A percentile compares a stretch with the other conserved stretches of the same genome.
phyloP scores from a whole-genome alignment of 495 filamentous ascomycete genomes.

The Mytilinidion resinicola region DNA sequence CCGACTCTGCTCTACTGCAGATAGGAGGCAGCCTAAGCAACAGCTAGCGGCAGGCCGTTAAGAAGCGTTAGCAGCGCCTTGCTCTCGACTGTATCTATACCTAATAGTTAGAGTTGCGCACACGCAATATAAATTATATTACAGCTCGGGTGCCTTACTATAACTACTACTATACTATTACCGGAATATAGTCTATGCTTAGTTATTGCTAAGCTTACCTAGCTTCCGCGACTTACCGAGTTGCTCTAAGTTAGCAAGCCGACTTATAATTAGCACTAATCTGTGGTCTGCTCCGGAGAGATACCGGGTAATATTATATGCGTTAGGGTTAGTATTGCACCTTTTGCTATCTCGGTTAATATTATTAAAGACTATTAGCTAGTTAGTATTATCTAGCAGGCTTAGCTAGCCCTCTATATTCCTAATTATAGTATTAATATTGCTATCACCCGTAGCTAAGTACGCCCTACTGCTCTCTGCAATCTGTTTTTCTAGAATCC shows the following conservation, averaged over 20 bases:
- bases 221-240: neutral
- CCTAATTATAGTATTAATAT: conserved; percentile 19
- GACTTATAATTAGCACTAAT: conserved; percentile 37
- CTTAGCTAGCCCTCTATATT: conserved; percentile 34
- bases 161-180: neutral
- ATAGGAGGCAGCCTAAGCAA: conserved; percentile 22
- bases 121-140: too few relatives aligned
- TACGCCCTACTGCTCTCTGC: neutral
- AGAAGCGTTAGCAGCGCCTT: conserved; percentile 7
- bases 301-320: conserved; percentile 31
- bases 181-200: conserved; percentile 9
- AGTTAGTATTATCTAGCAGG: conserved; percentile 22
- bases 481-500: neutral
- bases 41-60: conserved; percentile 24
- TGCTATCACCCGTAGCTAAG: neutral
- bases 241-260: conserved; percentile 17
- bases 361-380: conserved; percentile 31
- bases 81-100: neutral
- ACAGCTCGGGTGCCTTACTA: too few relatives aligned
- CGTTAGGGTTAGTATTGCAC: conserved; percentile 5
- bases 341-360: conserved; percentile 5
- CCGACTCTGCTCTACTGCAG: neutral
- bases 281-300: conserved; percentile 35
- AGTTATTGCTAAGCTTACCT: conserved; percentile 14
- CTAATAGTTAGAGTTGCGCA: too few relatives aligned